Evolutionary conservation across 2,329 filamentous ascomycete genomes (phyloP).

Genomic region (Penicillium sp.): DNA sequence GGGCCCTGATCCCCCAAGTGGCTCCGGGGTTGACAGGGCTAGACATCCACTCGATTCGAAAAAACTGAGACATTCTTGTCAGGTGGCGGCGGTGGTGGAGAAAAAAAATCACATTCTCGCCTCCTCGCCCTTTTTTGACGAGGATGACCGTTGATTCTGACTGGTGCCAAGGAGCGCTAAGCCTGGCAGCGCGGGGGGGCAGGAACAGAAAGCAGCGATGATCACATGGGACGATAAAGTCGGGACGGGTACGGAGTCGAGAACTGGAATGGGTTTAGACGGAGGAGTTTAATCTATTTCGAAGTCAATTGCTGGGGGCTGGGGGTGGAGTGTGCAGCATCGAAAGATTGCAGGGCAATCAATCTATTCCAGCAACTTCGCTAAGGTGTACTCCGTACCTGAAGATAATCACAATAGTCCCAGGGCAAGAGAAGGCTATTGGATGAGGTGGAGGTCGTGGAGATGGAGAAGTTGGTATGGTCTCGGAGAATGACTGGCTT

Average conservation of each 20-base stretch:
- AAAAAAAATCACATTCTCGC: background rate
- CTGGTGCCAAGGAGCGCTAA: background rate
- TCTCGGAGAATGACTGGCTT: too few relatives aligned
- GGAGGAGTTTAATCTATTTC: conserved; percentile 2
- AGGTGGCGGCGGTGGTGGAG: background rate
- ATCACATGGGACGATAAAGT: conserved; percentile 8
- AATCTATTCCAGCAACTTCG: too few relatives aligned
- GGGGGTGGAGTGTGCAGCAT: background rate
- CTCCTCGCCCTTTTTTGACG: background rate
- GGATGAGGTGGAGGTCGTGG: background rate
- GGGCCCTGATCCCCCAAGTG: background rate
- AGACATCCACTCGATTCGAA: background rate
- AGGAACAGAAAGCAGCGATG: conserved; percentile 10
- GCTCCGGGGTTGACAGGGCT: background rate
- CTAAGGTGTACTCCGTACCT: background rate
- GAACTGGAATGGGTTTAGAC: conserved; percentile 3
- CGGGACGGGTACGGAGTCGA: background rate
- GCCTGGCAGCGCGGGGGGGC: background rate
- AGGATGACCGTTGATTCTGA: background rate
- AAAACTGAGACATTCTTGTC: conserved; percentile 8
- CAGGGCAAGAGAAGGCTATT: background rate
- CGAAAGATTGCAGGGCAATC: background rate
- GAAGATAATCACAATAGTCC: background rate
- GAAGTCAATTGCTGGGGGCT: conserved; percentile 5
- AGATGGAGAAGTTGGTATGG: background rate